A percentile compares a stretch with the other conserved stretches of the same genome.
phyloP scores from a whole-genome alignment of 345 rosid genomes.

The Eucalyptus polyanthemos region DNA sequence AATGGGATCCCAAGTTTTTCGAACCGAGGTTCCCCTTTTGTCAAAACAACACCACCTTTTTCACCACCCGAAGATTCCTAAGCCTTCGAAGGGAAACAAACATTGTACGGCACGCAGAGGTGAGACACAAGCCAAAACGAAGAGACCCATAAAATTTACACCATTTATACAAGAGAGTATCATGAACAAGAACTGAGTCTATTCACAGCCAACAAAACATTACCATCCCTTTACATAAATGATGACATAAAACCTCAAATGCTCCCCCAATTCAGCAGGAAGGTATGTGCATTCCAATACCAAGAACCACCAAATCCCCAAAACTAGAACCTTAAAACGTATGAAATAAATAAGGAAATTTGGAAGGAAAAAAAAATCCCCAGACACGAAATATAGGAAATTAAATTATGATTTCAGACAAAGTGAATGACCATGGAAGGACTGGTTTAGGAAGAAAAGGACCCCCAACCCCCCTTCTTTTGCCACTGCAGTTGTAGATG shows the following conservation, averaged over 20 bases:
- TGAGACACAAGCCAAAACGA: background rate
- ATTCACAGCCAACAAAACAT: background rate
- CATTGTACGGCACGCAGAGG: background rate
- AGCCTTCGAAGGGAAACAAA: background rate
- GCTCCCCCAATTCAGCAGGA: background rate
- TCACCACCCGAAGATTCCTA: background rate
- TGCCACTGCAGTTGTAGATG: background rate
- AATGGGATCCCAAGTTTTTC: background rate
- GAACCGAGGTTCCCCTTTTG: background rate
- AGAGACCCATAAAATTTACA: constrained; percentile 1
- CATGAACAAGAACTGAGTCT: background rate
- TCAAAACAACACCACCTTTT: background rate
- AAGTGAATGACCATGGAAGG: background rate
- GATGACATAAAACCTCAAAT: background rate
- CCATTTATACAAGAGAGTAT: constrained; percentile 2
- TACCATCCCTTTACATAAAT: background rate
- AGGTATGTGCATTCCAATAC: background rate
- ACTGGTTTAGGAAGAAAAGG: background rate
- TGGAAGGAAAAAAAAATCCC: background rate
- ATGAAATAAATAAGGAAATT: background rate
- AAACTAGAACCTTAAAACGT: background rate
- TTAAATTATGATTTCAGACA: background rate
- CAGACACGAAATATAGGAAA: background rate
- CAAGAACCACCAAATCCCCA: background rate
- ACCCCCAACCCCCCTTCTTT: background rate